Percentiles rank a stretch among this genome's conserved stretches.
phyloP scores from a whole-genome alignment of 148 eudicot species.

The Talinum fruticosum region DNA sequence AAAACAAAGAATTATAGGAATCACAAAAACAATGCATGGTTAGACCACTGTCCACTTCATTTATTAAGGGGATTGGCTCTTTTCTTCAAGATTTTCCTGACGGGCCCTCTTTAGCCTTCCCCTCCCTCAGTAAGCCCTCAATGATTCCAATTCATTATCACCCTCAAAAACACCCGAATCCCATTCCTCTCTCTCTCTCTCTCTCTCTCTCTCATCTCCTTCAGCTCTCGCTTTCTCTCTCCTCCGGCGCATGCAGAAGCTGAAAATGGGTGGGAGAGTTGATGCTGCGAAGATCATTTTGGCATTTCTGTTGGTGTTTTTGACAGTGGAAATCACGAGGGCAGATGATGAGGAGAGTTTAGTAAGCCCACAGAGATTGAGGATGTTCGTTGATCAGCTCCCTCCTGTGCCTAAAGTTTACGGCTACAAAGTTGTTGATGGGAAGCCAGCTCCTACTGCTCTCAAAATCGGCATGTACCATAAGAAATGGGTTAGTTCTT shows the following conservation, averaged over 20 bases:
- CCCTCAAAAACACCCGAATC: not conserved
- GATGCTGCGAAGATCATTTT: not conserved
- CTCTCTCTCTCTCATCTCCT: too few relatives aligned
- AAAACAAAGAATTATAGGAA: not conserved
- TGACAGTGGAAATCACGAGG: not conserved
- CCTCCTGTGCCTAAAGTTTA: slow-evolving; percentile 56
- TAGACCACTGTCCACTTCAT: not conserved
- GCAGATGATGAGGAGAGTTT: not conserved
- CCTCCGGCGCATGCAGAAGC: not conserved
- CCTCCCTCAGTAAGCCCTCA: not conserved
- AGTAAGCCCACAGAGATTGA: slow-evolving; percentile 13
- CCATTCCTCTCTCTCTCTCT: not conserved
- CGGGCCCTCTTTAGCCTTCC: not conserved
- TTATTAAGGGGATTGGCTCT: not conserved
- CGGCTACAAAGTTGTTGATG: slow-evolving; percentile 40
- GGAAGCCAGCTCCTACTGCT: slow-evolving; percentile 30
- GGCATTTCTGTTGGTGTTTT: not conserved
- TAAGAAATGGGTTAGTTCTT: slow-evolving; percentile 62
- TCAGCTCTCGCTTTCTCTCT: too few relatives aligned
- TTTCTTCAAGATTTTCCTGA: not conserved
- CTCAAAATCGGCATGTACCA: slow-evolving; percentile 65
- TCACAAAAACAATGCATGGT: slow-evolving; percentile 3
- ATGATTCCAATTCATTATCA: not conserved
- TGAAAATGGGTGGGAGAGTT: not conserved
- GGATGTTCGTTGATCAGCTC: slow-evolving; percentile 72